phyloP scores from a whole-genome alignment of 345 rosid species.

The Reutealis trisperma region DNA sequence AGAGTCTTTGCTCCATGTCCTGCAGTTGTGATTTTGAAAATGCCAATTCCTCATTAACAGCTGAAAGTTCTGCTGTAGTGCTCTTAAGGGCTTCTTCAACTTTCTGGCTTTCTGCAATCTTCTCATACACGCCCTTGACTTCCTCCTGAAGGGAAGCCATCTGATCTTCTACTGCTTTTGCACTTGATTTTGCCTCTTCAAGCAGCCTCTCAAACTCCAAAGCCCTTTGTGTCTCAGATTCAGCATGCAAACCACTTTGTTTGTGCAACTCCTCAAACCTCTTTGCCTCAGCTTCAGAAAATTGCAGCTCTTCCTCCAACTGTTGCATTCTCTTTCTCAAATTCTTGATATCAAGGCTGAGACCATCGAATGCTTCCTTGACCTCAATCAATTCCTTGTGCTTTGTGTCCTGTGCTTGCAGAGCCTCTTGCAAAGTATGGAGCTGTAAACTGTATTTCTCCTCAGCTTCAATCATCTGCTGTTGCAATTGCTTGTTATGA shows the following conservation, averaged over 20 bases:
- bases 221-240: conserved; percentile 72
- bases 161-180: conserved; percentile 67
- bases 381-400: conserved; percentile 70
- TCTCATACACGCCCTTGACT: conserved; percentile 60
- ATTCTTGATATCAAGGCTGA: conserved; percentile 62
- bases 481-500: conserved; percentile 62
- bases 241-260: conserved; percentile 73
- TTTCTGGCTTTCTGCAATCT: conserved; percentile 64
- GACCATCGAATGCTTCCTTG: conserved; percentile 69
- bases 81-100: conserved; percentile 69
- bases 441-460: conserved; percentile 61
- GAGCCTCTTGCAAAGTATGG: conserved; percentile 57
- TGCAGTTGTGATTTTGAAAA: conserved; percentile 55
- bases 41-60: conserved; percentile 64
- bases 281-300: conserved; percentile 58
- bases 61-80: conserved; percentile 58
- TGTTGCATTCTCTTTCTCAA: conserved; percentile 65
- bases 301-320: conserved; percentile 62
- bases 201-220: conserved; percentile 75
- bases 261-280: conserved; percentile 84
- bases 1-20: conserved; percentile 59
- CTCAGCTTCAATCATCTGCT: conserved; percentile 63
- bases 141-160: conserved; percentile 64
- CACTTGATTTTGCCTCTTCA: conserved; percentile 52
- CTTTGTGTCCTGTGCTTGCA: conserved; percentile 69